Base-by-base conservation (phyloP, 2,329 filamentous ascomycete genomes). In the Ophiostoma australiae region DNA sequence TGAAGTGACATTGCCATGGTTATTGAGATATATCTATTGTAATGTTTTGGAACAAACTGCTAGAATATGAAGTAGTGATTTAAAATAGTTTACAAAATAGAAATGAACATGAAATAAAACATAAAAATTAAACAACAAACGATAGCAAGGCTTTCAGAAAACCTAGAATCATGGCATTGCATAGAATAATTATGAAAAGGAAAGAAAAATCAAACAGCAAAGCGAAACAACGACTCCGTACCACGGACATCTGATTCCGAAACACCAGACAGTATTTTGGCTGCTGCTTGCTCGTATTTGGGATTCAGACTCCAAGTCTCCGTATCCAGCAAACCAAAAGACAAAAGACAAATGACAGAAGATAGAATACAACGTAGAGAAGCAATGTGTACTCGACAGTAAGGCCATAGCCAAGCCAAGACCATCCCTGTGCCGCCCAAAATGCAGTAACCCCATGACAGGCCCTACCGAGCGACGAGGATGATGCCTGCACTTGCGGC, bases 401-500 rank as follows among this genome's bases (percentile, higher is more conserved):
- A 41, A 41, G 39, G 39, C 52, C 52, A 58, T 17, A 8, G 15
- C 10, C 39, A 48, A 48, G 20, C 44, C 44, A 13, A 63, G 15
- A 33, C 58, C 6, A 31, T 33, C 3, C 23, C 15, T 7, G 7
- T 2, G 52, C 3, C 20, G 17, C 13, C 23, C 58, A 17, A 20
- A 33, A 31, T 31, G 3, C 11, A 33, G 10, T 10, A 33, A 33
- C 27, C 52, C 20, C n/a, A 58, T 58, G n/a, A 58, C n/a, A 31
- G 27, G 23, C 58, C 58, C 33, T 63, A 13, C 27, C 8, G 23
- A 33, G 33, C 17, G 58, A 63, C 58, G 58, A 33, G 58, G 58
- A 63, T 33, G 27, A 63, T 63, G 58, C 58, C 13, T 63, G 58
- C 27, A 17, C 58, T 63, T 63, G 58, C 58, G 58, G 58, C 58